These are phyloP conservation scores for Madurella mycetomatis DNA, from an alignment of 2,329 filamentous ascomycete species.

Conservation along the genomic window DNA sequence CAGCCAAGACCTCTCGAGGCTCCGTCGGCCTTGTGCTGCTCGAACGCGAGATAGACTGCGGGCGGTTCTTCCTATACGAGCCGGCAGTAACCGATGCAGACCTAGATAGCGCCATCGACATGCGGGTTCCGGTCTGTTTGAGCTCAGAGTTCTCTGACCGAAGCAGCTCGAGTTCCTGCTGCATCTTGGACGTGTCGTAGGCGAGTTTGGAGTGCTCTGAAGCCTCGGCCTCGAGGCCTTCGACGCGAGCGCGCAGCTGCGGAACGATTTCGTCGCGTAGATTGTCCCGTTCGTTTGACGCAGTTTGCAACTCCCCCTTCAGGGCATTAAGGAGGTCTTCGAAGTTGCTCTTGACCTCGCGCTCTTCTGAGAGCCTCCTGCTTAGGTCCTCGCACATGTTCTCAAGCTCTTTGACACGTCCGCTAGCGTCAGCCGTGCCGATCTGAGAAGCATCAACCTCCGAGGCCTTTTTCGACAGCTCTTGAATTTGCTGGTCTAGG, in stretches of 20 bases:
- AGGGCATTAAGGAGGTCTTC: conserved; percentile 85
- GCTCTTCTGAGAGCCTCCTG: conserved; percentile 77
- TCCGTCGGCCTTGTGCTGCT: conserved; percentile 54
- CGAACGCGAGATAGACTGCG: conserved; percentile 46
- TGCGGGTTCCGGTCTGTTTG: conserved; percentile 19
- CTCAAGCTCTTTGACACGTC: conserved; percentile 73
- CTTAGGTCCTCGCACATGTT: conserved; percentile 74
- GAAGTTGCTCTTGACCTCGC: conserved; percentile 84
- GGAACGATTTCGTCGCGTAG: conserved; percentile 85
- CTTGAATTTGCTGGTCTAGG: conserved; percentile 78
- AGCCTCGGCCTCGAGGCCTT: conserved; percentile 72
- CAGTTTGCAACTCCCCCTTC: conserved; percentile 73
- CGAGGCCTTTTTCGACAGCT: conserved; percentile 73
- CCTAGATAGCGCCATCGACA: conserved; percentile 51
- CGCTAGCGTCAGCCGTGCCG: conserved; percentile 52
- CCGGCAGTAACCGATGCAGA: conserved; percentile 64
- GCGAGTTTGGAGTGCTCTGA: conserved; percentile 67
- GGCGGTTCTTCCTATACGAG: conserved; percentile 36
- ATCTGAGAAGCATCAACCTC: conserved; percentile 53
- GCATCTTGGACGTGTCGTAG: conserved; percentile 78
- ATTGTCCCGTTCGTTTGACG: conserved; percentile 86
- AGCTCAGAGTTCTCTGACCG: conserved; percentile 37
- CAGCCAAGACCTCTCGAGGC: conserved; percentile 65
- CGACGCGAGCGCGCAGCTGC: conserved; percentile 68
- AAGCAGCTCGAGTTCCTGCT: conserved; percentile 75